phyloP scores from a whole-genome alignment of 23 red algal species.

The Gracilaria vermiculophylla region DNA sequence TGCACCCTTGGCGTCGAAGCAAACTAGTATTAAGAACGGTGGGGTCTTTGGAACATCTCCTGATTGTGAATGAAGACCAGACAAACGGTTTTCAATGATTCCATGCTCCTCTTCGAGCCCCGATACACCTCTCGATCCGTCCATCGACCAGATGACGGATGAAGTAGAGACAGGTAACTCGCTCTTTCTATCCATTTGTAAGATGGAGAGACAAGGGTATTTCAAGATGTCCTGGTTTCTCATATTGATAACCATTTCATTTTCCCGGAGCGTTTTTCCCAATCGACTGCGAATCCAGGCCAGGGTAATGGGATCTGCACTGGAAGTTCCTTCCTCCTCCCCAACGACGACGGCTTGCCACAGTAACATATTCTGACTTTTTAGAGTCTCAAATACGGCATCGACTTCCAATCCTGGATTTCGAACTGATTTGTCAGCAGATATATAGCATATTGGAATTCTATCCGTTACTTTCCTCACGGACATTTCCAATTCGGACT shows the following conservation, averaged over 20 bases:
- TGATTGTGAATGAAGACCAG: not conserved
- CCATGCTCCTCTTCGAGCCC: not conserved
- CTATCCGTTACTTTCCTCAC: not conserved
- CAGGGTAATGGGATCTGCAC: not conserved
- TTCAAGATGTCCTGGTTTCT: not conserved
- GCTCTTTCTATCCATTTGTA: not conserved
- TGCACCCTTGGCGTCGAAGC: not conserved
- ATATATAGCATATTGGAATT: not conserved
- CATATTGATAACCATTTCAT: not conserved
- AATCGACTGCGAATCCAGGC: conserved; percentile 6
- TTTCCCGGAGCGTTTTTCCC: not conserved
- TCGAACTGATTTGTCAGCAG: not conserved
- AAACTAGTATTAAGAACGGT: conserved; percentile 9
- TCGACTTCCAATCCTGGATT: not conserved
- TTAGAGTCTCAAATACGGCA: not conserved
- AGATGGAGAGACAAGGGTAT: not conserved
- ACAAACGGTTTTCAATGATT: not conserved
- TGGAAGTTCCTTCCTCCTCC: not conserved
- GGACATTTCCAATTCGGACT: not conserved
- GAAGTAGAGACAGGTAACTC: not conserved
- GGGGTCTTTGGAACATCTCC: not conserved
- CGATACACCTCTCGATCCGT: not conserved
- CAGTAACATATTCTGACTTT: not conserved
- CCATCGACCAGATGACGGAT: not conserved
- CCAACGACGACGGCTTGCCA: conserved; percentile 7